A percentile compares a stretch with the other conserved stretches of the same genome.
phyloP scores from a whole-genome alignment of 2,329 filamentous ascomycete species.

The Arthroderma sp. region DNA sequence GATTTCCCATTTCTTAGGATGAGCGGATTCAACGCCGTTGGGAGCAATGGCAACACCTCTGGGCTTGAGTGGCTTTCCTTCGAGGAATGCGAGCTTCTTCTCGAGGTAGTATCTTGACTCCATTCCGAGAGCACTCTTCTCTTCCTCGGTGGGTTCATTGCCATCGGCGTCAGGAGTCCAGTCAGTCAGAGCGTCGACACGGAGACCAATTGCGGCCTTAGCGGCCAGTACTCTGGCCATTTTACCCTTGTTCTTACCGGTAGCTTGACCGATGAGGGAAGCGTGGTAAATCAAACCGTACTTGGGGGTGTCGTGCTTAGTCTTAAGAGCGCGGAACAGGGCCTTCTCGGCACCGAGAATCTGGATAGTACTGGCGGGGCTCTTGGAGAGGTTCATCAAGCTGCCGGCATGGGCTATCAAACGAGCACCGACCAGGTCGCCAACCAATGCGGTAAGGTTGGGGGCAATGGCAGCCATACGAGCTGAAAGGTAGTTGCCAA shows the following conservation, averaged over 20 bases:
- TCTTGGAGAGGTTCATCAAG: conserved; percentile 88
- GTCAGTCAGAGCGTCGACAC: conserved; percentile 78
- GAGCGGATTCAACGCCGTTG: conserved; percentile 50
- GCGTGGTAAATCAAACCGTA: conserved; percentile 92
- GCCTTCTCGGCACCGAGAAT: conserved; percentile 98
- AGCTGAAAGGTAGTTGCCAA: conserved; percentile 77
- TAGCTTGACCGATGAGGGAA: conserved; percentile 89
- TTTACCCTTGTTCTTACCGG: conserved; percentile 98
- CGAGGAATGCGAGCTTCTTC: conserved; percentile 47
- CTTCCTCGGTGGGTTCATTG: conserved; percentile 67
- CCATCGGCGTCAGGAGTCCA: conserved; percentile 57
- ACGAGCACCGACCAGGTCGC: conserved; percentile 84
- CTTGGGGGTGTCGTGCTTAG: conserved; percentile 97
- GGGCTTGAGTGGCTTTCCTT: conserved; percentile 78
- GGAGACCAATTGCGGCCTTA: conserved; percentile 84
- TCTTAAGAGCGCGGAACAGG: conserved; percentile 95
- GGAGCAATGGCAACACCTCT: conserved; percentile 64
- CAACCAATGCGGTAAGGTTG: conserved; percentile 85
- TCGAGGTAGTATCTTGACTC: conserved; percentile 39
- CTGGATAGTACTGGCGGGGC: conserved; percentile 88
- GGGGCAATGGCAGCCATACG: conserved; percentile 96
- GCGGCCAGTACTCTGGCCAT: conserved; percentile 92
- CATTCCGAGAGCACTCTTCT: conserved; percentile 70
- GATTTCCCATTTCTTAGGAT: conserved; percentile 72
- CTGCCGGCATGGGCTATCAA: conserved; percentile 92